These are phyloP conservation scores for Phytophthora pini DNA, from an alignment of 352 stramenopile genomes.

Conservation along the genomic window DNA sequence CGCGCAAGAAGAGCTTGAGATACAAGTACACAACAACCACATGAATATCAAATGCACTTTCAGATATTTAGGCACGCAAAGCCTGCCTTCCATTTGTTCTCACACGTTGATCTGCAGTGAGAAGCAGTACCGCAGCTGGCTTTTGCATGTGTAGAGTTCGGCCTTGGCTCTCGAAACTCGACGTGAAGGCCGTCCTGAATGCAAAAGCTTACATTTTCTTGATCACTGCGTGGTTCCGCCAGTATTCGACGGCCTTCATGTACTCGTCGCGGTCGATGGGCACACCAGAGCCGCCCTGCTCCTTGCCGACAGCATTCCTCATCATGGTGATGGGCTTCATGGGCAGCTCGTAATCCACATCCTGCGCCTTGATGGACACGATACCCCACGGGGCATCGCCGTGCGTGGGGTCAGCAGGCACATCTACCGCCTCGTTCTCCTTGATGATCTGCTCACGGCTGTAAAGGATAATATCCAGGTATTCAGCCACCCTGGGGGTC, in stretches of 20 bases:
- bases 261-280: conserved; percentile 82
- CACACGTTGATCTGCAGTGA: conserved; percentile 16
- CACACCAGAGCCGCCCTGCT: conserved; percentile 91
- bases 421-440: conserved; percentile 90
- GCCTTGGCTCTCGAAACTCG: neutral
- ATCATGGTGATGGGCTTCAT: conserved; percentile 99
- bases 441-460: conserved; percentile 98
- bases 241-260: conserved; percentile 89
- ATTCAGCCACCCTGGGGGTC: conserved; percentile 90
- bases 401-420: conserved; percentile 46
- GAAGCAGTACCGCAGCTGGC: conserved; percentile 6
- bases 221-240: conserved; percentile 84
- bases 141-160: conserved; percentile 7
- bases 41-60: conserved; percentile 53
- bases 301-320: conserved; percentile 97
- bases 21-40: conserved; percentile 30
- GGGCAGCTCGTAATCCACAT: conserved; percentile 95
- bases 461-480: conserved; percentile 98
- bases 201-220: conserved; percentile 57
- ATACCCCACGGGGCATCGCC: conserved; percentile 93
- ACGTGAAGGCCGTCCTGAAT: neutral
- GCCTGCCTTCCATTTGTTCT: conserved; percentile 29
- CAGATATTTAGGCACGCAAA: conserved; percentile 33
- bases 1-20: conserved; percentile 15
- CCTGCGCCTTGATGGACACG: conserved; percentile 97